Evolutionary conservation across 345 rosid species (phyloP).

Genomic region (Bruguiera gymnorhiza): DNA sequence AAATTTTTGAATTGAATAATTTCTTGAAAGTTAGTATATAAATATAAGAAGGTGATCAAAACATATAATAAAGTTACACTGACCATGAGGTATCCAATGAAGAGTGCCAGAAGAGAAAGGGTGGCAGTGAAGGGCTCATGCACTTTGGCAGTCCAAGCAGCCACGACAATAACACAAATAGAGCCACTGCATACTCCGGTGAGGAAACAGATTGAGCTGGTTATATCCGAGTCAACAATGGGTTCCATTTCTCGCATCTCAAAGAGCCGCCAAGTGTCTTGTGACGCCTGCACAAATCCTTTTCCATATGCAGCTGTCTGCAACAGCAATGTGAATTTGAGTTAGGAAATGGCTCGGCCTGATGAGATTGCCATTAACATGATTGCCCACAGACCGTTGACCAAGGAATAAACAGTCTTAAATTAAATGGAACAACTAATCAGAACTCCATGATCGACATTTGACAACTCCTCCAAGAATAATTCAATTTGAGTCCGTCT

Average conservation of each 20-base stretch:
- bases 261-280: conserved; percentile 83
- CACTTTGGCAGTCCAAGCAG: conserved; percentile 73
- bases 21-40: neutral
- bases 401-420: neutral
- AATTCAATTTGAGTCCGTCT: too few species aligned
- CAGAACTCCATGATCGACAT: too few species aligned
- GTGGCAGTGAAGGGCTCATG: conserved; percentile 72
- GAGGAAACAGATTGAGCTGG: conserved; percentile 90
- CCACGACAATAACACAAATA: conserved; percentile 72
- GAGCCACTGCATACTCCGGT: conserved; percentile 94
- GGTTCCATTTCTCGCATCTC: conserved; percentile 50
- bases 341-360: neutral
- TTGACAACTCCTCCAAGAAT: too few species aligned
- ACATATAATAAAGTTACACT: conserved; percentile 11
- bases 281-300: conserved; percentile 87
- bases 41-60: neutral
- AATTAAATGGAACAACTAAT: too few species aligned
- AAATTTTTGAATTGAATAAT: neutral
- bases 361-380: neutral
- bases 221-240: conserved; percentile 80
- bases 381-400: neutral
- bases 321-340: neutral
- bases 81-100: conserved; percentile 94
- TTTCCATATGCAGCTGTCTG: conserved; percentile 95
- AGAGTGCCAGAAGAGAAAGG: conserved; percentile 65